Evolutionary conservation across 768 basidiomycete species (phyloP), one percentile per base, ranked within the genome.

Genomic region (Rhodotorula paludigena): DNA sequence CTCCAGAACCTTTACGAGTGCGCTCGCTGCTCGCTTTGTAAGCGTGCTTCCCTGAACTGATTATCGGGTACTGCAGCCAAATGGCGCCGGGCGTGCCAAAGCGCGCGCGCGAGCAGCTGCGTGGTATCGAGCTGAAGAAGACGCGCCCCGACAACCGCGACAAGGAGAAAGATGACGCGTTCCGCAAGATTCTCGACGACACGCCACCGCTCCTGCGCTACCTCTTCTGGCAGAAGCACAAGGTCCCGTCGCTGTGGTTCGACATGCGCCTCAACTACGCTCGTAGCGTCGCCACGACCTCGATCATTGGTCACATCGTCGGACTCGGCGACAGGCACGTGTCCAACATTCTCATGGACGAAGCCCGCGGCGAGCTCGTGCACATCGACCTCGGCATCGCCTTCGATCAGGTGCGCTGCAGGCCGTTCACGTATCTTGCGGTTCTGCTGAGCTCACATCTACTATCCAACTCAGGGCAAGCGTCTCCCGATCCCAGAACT

Each of bases 321-420:
- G 94, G 94, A 14, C 82, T 99, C 2, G 94, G 94, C 0, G 94
- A 99, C 77, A 84, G 94, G 20, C 94, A 99, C 76, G 83, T 84
- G 11, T 87, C 88, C 49, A 99, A 99, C 78, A 94, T 99, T 74
- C 81, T 99, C 52, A 81, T 98, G 52, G 92, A 98, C 77, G 84
- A 85, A 55, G 77, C 77, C 35, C 86, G 84, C 15, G 94, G 94
- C 23, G 91, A 98, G 75, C 82, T 93, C 52, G 86, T 98, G 12
- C 92, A 96, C 77, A 99, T 99, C 60, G 94, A 99, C 78, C 82
- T 98, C 1, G 94, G 94, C 1, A 92, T 98, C 66, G 92, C 92
- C 0, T 98, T 99, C 78, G 96, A 96, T 67, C 90, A 68, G 72
- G 82, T 75, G 48, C 56, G 33, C 55, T 48, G 7, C 36, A n/a